Percentiles rank a stretch among this genome's conserved stretches.
phyloP scores from a whole-genome alignment of 2,329 filamentous ascomycete genomes.

The Claviceps pusilla region DNA sequence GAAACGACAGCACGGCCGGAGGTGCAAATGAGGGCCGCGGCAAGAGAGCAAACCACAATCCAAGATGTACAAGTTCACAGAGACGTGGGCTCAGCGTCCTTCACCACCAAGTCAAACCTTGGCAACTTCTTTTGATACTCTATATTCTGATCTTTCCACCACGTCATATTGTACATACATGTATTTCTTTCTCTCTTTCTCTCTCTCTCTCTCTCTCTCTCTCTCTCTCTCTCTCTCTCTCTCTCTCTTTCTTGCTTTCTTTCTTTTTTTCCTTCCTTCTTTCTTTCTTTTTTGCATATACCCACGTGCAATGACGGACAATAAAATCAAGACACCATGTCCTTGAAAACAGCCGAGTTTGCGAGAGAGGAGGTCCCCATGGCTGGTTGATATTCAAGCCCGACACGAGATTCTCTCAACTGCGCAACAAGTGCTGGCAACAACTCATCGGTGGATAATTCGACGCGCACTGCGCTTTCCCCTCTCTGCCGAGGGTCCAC shows the following conservation, averaged over 20 bases:
- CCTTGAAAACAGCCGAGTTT: slow-evolving; percentile 31
- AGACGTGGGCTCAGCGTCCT: slow-evolving; percentile 7
- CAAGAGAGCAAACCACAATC: slow-evolving; percentile 3
- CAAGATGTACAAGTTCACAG: slow-evolving; percentile 4
- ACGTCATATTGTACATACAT: no score
- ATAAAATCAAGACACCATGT: slow-evolving; percentile 40
- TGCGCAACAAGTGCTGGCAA: slow-evolving; percentile 41
- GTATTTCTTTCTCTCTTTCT: no score
- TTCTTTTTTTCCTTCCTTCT: no score
- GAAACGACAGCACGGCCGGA: slow-evolving; percentile 2
- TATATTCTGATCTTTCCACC: slow-evolving; percentile 3
- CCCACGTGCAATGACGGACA: slow-evolving; percentile 4
- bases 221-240: no score
- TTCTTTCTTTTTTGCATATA: slow-evolving; percentile 4
- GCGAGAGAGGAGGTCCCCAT: not conserved
- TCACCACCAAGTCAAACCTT: slow-evolving; percentile 17
- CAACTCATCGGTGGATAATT: slow-evolving; percentile 41
- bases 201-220: no score
- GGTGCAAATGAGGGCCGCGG: not conserved
- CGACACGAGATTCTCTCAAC: slow-evolving; percentile 21
- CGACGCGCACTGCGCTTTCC: slow-evolving; percentile 37
- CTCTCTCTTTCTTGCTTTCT: no score
- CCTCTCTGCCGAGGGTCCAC: slow-evolving; percentile 37
- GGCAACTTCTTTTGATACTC: slow-evolving; percentile 35
- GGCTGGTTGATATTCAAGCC: not conserved